Conservation (phyloP, 257 asterid genomes). For the Solanum okadae region DNA sequence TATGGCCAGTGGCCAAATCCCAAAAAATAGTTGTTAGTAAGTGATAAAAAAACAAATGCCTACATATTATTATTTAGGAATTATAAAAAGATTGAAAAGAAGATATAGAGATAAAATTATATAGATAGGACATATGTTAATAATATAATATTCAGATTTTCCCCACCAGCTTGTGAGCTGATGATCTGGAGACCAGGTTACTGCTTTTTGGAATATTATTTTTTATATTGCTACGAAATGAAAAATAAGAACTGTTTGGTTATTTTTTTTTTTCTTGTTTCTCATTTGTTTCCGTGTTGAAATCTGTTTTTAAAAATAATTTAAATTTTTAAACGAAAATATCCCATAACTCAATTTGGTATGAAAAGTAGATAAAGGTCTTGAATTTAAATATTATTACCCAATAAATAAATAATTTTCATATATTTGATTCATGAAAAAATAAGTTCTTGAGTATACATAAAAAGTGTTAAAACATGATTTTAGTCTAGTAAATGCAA, state of each 20-base stretch:
- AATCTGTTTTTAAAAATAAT: not conserved
- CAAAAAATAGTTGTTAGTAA: not conserved
- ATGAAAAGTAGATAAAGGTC: not conserved
- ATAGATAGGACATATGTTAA: not conserved
- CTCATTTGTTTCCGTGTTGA: too few species aligned
- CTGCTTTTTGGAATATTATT: not conserved
- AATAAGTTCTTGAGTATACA: too few species aligned
- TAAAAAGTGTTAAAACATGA: not conserved
- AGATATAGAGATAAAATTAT: not conserved
- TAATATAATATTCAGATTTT: not conserved
- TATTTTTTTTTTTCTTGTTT: not conserved
- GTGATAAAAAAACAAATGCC: not conserved
- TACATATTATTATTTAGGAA: not conserved
- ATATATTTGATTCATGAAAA: not conserved
- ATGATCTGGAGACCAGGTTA: not conserved
- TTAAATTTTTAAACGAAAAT: not conserved
- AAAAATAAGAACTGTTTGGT: not conserved
- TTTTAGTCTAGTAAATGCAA: not conserved
- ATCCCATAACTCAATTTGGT: not conserved
- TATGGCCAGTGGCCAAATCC: not conserved
- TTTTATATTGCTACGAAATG: not conserved
- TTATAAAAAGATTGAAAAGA: not conserved
- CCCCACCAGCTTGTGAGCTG: not conserved
- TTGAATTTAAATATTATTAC: not conserved
- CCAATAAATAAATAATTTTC: not conserved